Percentiles rank a stretch among this genome's conserved stretches.
Conservation (phyloP, 176 grass and related monocot genomes). For the Neostapfia colusana region DNA sequence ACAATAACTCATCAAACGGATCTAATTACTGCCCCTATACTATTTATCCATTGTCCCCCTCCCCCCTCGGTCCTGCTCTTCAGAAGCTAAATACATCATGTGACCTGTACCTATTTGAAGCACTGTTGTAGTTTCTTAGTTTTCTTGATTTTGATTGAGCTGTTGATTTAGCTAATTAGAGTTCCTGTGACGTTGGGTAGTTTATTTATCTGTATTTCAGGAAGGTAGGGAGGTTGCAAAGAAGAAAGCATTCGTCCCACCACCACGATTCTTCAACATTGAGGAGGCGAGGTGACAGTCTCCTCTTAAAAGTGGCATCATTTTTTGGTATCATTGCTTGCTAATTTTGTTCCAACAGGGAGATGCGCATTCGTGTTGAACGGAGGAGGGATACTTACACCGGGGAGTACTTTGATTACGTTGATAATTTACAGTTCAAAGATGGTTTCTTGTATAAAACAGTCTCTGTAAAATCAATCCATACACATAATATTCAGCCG, state of each 20-base stretch:
- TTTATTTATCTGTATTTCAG: constrained; percentile 44
- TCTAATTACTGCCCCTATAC: background rate
- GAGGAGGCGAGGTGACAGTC: constrained; percentile 84
- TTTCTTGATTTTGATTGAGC: constrained; percentile 30
- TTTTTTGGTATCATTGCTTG: constrained; percentile 33
- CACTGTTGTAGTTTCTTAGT: constrained; percentile 24
- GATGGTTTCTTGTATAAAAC: constrained; percentile 95
- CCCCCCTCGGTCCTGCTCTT: background rate
- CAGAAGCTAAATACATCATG: background rate
- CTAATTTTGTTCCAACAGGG: constrained; percentile 55
- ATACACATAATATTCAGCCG: constrained; percentile 70
- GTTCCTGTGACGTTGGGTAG: background rate
- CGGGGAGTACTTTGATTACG: constrained; percentile 85
- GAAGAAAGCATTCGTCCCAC: constrained; percentile 95
- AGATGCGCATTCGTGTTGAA: constrained; percentile 85
- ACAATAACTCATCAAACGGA: constrained; percentile 7
- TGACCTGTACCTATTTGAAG: constrained; percentile 5
- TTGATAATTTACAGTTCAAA: constrained; percentile 90
- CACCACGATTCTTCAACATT: constrained; percentile 96
- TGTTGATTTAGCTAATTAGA: background rate
- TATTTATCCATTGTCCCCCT: background rate
- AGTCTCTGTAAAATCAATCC: constrained; percentile 85
- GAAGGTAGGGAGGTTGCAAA: constrained; percentile 80
- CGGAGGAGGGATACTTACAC: constrained; percentile 67
- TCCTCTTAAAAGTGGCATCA: constrained; percentile 19